phyloP scores from a whole-genome alignment of 2,329 filamentous ascomycete genomes.

The Monosporascus sp. region DNA sequence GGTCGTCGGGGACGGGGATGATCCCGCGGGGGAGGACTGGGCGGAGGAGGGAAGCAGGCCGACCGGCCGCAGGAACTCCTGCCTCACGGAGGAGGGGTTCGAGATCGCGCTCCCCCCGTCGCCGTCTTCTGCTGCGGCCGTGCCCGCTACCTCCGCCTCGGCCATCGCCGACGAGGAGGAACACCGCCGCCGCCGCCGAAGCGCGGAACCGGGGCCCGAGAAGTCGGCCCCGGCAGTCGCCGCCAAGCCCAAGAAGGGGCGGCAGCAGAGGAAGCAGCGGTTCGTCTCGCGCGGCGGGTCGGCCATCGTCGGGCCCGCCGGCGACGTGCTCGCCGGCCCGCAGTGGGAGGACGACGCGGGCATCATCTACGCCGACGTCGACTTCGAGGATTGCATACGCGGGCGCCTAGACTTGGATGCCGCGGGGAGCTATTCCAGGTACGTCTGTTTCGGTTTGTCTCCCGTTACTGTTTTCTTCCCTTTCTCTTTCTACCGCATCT shows the following conservation, averaged over 20 bases:
- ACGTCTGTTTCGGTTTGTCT: slow-evolving; percentile 25
- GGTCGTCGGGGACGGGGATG: slow-evolving; percentile 32
- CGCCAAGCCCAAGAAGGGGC: slow-evolving; percentile 15
- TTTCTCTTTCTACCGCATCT: background rate
- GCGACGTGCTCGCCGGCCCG: slow-evolving; percentile 73
- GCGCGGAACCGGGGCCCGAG: slow-evolving; percentile 28
- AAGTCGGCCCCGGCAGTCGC: slow-evolving; percentile 1
- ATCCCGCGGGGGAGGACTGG: background rate
- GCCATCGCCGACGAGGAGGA: slow-evolving; percentile 43
- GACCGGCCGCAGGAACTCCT: slow-evolving; percentile 27
- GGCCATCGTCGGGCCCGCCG: slow-evolving; percentile 72
- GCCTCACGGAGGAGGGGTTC: slow-evolving; percentile 39
- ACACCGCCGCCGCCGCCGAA: slow-evolving; percentile 53
- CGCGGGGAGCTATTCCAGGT: slow-evolving; percentile 78
- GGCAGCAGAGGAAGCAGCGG: slow-evolving; percentile 7
- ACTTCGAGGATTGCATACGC: slow-evolving; percentile 81
- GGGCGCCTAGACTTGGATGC: slow-evolving; percentile 80
- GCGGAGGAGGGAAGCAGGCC: background rate
- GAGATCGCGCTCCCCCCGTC: slow-evolving; percentile 38
- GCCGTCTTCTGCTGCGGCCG: slow-evolving; percentile 8
- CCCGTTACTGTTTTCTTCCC: background rate
- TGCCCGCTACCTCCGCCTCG: too few relatives aligned
- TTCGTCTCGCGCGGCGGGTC: slow-evolving; percentile 73
- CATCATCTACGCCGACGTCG: slow-evolving; percentile 66
- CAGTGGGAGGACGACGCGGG: slow-evolving; percentile 74